phyloP scores from a whole-genome alignment of 768 basidiomycete species.

The Naematelia aurantialba region DNA sequence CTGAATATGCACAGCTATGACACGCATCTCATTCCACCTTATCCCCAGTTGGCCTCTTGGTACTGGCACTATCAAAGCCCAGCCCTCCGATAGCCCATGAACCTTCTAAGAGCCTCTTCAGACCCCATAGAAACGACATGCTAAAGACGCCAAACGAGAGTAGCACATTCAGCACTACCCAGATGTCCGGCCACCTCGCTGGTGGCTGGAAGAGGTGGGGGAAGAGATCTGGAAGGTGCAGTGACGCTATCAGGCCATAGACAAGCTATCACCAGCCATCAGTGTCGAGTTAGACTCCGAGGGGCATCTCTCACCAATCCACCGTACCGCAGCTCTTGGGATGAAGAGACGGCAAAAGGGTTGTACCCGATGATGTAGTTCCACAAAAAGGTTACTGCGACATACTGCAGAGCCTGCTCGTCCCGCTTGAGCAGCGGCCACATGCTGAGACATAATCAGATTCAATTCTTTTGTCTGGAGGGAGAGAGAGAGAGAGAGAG shows the following conservation, averaged over 20 bases:
- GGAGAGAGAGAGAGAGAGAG: not conserved
- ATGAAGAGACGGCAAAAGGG: conserved; percentile 16
- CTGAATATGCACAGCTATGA: too few relatives aligned
- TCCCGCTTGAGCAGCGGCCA: conserved; percentile 83
- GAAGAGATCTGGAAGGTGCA: conserved; percentile 64
- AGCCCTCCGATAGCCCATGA: conserved; percentile 60
- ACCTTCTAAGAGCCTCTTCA: conserved; percentile 72
- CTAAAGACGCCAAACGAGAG: conserved; percentile 75
- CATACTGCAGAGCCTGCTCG: conserved; percentile 69
- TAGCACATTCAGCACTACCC: conserved; percentile 76
- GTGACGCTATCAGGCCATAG: conserved; percentile 57
- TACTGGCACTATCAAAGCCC: conserved; percentile 1
- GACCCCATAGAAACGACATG: conserved; percentile 83
- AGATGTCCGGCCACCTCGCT: conserved; percentile 76
- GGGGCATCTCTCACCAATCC: conserved; percentile 40
- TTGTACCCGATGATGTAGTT: conserved; percentile 67
- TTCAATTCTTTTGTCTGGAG: not conserved
- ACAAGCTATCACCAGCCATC: conserved; percentile 52
- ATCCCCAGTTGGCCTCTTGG: not conserved
- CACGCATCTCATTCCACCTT: not conserved
- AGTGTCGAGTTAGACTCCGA: too few relatives aligned
- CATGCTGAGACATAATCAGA: conserved; percentile 60
- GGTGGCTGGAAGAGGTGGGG: conserved; percentile 54
- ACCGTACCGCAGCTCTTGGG: conserved; percentile 6
- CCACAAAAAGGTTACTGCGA: conserved; percentile 68